Evolutionary conservation across 768 basidiomycete species (phyloP).

Genomic region (Leccinum longicurvipes): DNA sequence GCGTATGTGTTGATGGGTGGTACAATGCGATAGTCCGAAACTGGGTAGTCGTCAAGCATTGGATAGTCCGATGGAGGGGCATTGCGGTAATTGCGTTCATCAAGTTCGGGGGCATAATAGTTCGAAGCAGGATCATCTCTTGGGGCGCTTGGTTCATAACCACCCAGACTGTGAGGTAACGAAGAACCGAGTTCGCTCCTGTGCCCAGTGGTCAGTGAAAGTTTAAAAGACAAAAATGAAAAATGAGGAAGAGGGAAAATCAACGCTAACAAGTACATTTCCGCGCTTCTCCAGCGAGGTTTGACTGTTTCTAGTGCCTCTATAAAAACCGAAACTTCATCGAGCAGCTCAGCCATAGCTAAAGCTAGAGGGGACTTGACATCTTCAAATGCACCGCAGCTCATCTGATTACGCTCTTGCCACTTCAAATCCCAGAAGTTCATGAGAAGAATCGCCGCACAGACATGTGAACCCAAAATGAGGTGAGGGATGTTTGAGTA

Average conservation of each 20-base stretch:
- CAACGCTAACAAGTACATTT: slow-evolving; percentile 35
- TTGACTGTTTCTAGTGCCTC: slow-evolving; percentile 25
- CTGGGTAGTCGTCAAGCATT: slow-evolving; percentile 9
- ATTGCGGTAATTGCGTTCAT: slow-evolving; percentile 7
- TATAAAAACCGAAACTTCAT: slow-evolving; percentile 27
- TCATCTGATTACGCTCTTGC: slow-evolving; percentile 38
- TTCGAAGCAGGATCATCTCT: slow-evolving; percentile 8
- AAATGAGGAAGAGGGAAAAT: background rate
- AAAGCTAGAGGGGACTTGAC: slow-evolving; percentile 28
- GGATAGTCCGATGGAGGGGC: slow-evolving; percentile 15
- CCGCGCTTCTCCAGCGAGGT: slow-evolving; percentile 32
- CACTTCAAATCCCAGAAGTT: slow-evolving; percentile 56
- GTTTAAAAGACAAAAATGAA: slow-evolving; percentile 9
- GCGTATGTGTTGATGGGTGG: slow-evolving; percentile 10
- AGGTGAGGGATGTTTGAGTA: slow-evolving; percentile 42
- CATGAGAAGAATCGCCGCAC: slow-evolving; percentile 51
- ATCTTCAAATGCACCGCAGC: slow-evolving; percentile 22
- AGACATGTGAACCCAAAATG: slow-evolving; percentile 46
- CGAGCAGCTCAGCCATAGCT: slow-evolving; percentile 31
- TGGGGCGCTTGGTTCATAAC: slow-evolving; percentile 16
- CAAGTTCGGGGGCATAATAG: slow-evolving; percentile 6
- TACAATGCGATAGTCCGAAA: slow-evolving; percentile 13
- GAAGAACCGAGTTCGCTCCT: slow-evolving; percentile 29
- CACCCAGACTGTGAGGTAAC: slow-evolving; percentile 25
- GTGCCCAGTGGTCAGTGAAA: slow-evolving; percentile 33